A percentile compares a stretch with the other conserved stretches of the same genome.
Conservation (phyloP, 257 asterid species). For the Primulina eburnea region DNA sequence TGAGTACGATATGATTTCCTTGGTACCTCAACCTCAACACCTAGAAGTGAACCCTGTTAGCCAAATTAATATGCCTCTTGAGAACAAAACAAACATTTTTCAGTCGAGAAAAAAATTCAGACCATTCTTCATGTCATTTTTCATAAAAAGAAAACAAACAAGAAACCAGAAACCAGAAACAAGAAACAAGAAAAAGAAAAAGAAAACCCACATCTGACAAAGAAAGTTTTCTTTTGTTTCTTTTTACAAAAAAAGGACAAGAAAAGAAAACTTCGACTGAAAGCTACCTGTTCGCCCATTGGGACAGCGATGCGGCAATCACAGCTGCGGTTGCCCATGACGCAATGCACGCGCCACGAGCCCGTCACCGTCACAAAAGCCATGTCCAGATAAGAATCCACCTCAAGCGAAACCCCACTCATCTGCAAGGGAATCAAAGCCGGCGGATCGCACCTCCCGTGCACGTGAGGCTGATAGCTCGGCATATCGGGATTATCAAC, state of each 20-base stretch:
- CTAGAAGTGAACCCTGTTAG: constrained; percentile 99
- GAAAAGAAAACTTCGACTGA: not conserved
- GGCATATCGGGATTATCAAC: constrained; percentile 96
- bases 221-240: not conserved
- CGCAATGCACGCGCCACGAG: constrained; percentile 95
- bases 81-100: constrained; percentile 44
- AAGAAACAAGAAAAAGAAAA: too few relatives aligned
- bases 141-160: not conserved
- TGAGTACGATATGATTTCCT: constrained; percentile 60
- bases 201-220: not conserved
- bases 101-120: constrained; percentile 21
- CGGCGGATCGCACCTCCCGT: constrained; percentile 88
- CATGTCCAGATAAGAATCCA: constrained; percentile 68
- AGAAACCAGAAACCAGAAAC: too few relatives aligned
- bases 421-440: constrained; percentile 93
- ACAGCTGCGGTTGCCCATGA: constrained; percentile 72
- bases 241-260: not conserved
- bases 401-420: constrained; percentile 59
- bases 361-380: constrained; percentile 63
- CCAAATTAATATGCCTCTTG: constrained; percentile 70
- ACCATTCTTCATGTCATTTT: not conserved
- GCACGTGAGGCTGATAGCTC: constrained; percentile 98
- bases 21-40: constrained; percentile 86
- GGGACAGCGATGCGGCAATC: constrained; percentile 84
- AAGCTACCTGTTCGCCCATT: constrained; percentile 83